Base-by-base conservation (phyloP, 306 rosid genomes). In the Fagus crenata region DNA sequence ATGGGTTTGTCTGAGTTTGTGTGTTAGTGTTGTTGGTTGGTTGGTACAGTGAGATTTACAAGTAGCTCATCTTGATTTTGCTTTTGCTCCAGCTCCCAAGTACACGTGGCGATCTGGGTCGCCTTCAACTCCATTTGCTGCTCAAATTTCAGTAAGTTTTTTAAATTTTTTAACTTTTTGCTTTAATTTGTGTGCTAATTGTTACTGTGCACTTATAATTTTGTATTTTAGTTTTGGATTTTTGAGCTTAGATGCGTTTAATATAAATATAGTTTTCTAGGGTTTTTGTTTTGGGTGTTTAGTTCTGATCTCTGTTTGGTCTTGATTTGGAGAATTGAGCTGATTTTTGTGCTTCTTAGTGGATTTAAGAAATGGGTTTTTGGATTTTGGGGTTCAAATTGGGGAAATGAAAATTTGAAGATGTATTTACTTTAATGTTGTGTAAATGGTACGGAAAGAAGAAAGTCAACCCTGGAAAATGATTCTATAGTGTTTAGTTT, bases 311-410 rank as follows among this genome's bases (percentile, higher is more conserved):
- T 54, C 49, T 67, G 76, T 75, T 61, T 73, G 64, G 74, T 32
- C 17, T 73, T 54, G 84, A 83, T 87, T 82, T 73, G 77, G 58
- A 74, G 69, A 82, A 65, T 78, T 80, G 74, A 83, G 78, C 79
- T 76, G 82, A 59, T 74, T 78, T 58, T 69, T 77, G 22, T 46
- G n/a, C 15, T 51, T 17, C 40, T 33, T 54, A 32, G 81, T 71
- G 77, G 69, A 17, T 73, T 81, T 69, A 11, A 49, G 68, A 54
- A 61, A 74, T 76, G 74, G 85, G 82, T 49, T 61, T 69, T 80
- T 69, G 76, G 49, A 74, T 76, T 69, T 49, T 72, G 13, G 76
- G 22, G 72, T 58, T 72, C 42, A n/a, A 18, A 55, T 37, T 81
- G 83, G 63, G 67, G 61, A 75, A 64, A 59, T 76, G 43, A 54